These are phyloP conservation scores for Rugonectria rugulosa DNA, from an alignment of 2,329 filamentous ascomycete species.

Conservation along the genomic window DNA sequence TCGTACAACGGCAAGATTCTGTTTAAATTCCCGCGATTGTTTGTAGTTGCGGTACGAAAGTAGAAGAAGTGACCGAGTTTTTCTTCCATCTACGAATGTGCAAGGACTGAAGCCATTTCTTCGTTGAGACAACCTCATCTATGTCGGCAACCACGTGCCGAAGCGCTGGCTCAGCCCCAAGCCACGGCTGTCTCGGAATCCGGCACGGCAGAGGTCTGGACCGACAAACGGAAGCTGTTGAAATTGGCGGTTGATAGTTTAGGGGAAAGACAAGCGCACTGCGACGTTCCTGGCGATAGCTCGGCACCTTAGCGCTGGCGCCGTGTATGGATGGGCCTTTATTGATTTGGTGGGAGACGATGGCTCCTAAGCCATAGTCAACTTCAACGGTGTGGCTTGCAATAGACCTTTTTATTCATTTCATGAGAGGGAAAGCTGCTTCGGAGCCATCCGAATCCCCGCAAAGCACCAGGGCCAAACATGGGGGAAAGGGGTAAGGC, in stretches of 20 bases:
- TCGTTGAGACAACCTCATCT: too few relatives aligned
- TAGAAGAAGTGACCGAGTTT: too few relatives aligned
- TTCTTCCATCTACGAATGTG: too few relatives aligned
- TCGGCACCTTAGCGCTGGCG: neutral
- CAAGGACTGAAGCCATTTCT: too few relatives aligned
- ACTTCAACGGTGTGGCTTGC: neutral
- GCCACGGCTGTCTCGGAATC: neutral
- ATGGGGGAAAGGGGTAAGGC: neutral
- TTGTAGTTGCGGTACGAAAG: constrained; percentile 54
- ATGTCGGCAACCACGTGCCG: too few relatives aligned
- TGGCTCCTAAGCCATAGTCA: neutral
- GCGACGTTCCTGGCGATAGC: neutral
- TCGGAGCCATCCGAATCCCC: neutral
- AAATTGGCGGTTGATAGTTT: neutral
- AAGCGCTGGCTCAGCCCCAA: too few relatives aligned
- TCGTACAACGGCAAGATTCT: constrained; percentile 60
- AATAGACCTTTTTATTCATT: neutral
- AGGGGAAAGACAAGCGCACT: neutral
- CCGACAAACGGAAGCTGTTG: neutral
- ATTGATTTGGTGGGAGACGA: neutral
- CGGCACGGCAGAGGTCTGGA: neutral
- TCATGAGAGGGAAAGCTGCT: neutral
- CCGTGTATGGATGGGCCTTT: too few relatives aligned
- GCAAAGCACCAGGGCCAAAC: neutral
- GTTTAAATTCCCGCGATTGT: constrained; percentile 63